A percentile compares a stretch with the other conserved stretches of the same genome.
Evolutionary conservation across 1,139 yeast species (phyloP).

Genomic region (Candida pseudoviswanathii): DNA sequence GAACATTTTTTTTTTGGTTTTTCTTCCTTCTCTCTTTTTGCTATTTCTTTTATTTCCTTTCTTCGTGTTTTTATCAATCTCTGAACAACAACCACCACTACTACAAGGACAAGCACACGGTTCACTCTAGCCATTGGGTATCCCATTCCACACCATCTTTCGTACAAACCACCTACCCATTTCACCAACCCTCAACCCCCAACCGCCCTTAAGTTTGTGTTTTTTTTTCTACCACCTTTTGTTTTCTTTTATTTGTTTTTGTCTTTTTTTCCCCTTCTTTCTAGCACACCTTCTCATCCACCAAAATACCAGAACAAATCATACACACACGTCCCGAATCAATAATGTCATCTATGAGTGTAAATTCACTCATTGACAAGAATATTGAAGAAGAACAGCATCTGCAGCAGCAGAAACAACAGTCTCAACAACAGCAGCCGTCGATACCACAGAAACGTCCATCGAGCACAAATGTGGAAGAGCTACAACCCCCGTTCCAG

Average conservation of each 20-base stretch:
- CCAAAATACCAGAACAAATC: slow-evolving; percentile 2
- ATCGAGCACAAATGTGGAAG: neutral
- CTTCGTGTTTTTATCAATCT: neutral
- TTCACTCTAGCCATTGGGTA: neutral
- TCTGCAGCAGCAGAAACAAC: neutral
- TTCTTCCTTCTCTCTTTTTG: neutral
- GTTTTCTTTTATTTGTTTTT: neutral
- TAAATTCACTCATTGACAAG: slow-evolving; percentile 17
- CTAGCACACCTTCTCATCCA: neutral
- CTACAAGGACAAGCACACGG: neutral
- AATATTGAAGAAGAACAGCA: slow-evolving; percentile 7
- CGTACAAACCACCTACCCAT: too few relatives aligned
- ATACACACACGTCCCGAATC: neutral
- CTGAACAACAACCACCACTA: neutral
- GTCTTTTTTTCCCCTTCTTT: neutral
- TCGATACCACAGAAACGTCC: slow-evolving; percentile 7
- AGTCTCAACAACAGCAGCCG: neutral
- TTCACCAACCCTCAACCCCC: too few relatives aligned
- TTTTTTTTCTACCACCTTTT: too few relatives aligned
- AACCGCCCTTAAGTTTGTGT: too few relatives aligned
- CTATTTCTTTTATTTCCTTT: neutral
- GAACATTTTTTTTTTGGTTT: neutral
- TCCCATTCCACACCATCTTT: neutral
- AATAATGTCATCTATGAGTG: slow-evolving; percentile 18
- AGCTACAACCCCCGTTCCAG: slow-evolving; percentile 9